Conservation (phyloP, 2,329 filamentous ascomycete genomes). For the Myriosclerotinia scirpicola region DNA sequence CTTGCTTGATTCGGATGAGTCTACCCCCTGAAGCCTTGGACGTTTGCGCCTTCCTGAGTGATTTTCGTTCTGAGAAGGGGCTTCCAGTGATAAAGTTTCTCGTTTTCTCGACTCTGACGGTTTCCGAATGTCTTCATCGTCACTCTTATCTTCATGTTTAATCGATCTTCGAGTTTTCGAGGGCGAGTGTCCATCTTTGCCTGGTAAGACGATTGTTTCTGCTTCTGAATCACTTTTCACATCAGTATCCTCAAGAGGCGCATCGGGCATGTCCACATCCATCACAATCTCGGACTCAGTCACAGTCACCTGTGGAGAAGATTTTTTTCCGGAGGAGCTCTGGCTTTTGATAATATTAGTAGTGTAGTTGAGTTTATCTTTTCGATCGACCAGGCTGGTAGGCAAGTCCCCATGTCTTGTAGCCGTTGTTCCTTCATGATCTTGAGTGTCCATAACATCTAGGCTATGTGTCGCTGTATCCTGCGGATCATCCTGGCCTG, state of each 20-base stretch:
- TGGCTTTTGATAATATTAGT: slow-evolving; percentile 30
- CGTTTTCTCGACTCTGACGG: slow-evolving; percentile 27
- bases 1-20: slow-evolving; percentile 11
- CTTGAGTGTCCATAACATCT: slow-evolving; percentile 40
- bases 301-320: slow-evolving; percentile 37
- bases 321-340: slow-evolving; percentile 36
- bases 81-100: slow-evolving; percentile 16
- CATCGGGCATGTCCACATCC: slow-evolving; percentile 31
- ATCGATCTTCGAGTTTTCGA: slow-evolving; percentile 60
- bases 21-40: slow-evolving; percentile 32
- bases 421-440: slow-evolving; percentile 32
- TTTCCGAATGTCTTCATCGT: slow-evolving; percentile 48
- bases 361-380: slow-evolving; percentile 31
- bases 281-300: slow-evolving; percentile 28
- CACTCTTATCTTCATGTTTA: slow-evolving; percentile 64
- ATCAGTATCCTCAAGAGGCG: slow-evolving; percentile 29
- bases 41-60: slow-evolving; percentile 53
- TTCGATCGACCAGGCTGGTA: slow-evolving; percentile 27
- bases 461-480: slow-evolving; percentile 37
- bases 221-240: slow-evolving; percentile 66
- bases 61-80: slow-evolving; percentile 34
- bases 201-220: slow-evolving; percentile 68
- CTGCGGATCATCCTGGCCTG: slow-evolving; percentile 38
- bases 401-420: slow-evolving; percentile 32
- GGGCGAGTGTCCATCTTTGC: slow-evolving; percentile 63